A percentile compares a stretch with the other conserved stretches of the same genome.
Conservation (phyloP, 106 monocot species). For the Apostasia ramifera region DNA sequence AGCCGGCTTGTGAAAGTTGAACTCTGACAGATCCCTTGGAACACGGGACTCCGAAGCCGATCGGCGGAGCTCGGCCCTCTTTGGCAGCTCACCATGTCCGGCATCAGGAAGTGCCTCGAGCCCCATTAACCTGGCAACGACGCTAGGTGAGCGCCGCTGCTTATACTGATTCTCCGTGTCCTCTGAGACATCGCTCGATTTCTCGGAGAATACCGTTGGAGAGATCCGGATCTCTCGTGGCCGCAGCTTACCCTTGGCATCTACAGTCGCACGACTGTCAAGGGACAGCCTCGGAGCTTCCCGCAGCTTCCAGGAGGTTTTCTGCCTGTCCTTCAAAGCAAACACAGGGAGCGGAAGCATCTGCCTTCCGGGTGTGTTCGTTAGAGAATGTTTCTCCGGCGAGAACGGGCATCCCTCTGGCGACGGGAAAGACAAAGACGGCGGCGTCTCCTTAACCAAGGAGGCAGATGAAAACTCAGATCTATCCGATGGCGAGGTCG, state of each 20-base stretch:
- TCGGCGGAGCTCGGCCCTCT: slow-evolving; percentile 51
- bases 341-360: slow-evolving; percentile 35
- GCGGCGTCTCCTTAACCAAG: slow-evolving; percentile 14
- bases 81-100: slow-evolving; percentile 1
- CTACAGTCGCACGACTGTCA: slow-evolving; percentile 59
- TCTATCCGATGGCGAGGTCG: slow-evolving; percentile 69
- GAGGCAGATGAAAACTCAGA: slow-evolving; percentile 52
- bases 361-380: not conserved
- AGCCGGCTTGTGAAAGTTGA: slow-evolving; percentile 25
- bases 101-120: slow-evolving; percentile 57
- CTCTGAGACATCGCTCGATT: slow-evolving; percentile 3
- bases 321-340: slow-evolving; percentile 39
- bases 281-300: slow-evolving; percentile 82
- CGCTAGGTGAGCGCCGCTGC: slow-evolving; percentile 71
- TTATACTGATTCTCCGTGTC: slow-evolving; percentile 21
- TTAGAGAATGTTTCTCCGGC: slow-evolving; percentile 14
- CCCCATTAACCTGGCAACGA: slow-evolving; percentile 87
- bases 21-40: slow-evolving; percentile 37
- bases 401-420: slow-evolving; percentile 15
- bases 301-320: slow-evolving; percentile 57
- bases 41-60: slow-evolving; percentile 79
- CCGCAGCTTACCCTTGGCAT: slow-evolving; percentile 29
- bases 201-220: not conserved
- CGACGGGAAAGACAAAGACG: not conserved
- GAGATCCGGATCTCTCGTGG: slow-evolving; percentile 51